A percentile compares a stretch with the other conserved stretches of the same genome.
Evolutionary conservation across 108 stramenopile genomes (phyloP).

Genomic region (Parietichytrium sp.): DNA sequence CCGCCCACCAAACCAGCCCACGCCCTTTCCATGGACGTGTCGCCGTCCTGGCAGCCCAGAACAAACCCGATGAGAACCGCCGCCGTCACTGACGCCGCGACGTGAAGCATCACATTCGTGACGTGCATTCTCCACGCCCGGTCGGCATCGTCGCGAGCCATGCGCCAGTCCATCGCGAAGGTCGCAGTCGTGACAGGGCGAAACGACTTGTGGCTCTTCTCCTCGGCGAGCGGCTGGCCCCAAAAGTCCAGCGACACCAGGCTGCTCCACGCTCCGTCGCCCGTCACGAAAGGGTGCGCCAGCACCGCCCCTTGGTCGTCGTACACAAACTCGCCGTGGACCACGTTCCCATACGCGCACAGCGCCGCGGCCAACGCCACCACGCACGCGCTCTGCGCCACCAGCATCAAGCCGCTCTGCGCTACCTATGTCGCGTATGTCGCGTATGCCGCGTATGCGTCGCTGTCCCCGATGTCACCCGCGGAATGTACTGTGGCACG

Average conservation of each 20-base stretch:
- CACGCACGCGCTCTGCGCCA: neutral
- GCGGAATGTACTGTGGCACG: too few relatives aligned
- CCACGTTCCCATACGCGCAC: neutral
- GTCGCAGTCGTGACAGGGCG: slow-evolving; percentile 28
- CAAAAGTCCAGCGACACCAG: neutral
- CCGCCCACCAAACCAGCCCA: neutral
- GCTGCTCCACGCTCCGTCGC: neutral
- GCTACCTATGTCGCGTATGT: too few relatives aligned
- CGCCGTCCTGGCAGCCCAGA: neutral
- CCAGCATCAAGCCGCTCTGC: too few relatives aligned
- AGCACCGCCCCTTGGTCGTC: neutral
- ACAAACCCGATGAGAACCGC: neutral
- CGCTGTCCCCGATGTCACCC: too few relatives aligned
- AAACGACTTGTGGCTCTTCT: neutral
- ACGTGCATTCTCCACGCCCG: neutral
- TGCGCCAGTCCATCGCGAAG: neutral
- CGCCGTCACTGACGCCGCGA: neutral
- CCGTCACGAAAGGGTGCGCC: neutral
- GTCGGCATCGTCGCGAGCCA: neutral
- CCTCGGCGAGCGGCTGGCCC: neutral
- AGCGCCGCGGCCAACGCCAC: neutral
- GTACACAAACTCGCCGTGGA: neutral
- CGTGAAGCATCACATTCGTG: slow-evolving; percentile 33
- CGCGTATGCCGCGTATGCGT: too few relatives aligned
- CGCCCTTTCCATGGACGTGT: too few relatives aligned